Evolutionary conservation across 345 rosid species (phyloP).

Genomic region (Populus deltoides): DNA sequence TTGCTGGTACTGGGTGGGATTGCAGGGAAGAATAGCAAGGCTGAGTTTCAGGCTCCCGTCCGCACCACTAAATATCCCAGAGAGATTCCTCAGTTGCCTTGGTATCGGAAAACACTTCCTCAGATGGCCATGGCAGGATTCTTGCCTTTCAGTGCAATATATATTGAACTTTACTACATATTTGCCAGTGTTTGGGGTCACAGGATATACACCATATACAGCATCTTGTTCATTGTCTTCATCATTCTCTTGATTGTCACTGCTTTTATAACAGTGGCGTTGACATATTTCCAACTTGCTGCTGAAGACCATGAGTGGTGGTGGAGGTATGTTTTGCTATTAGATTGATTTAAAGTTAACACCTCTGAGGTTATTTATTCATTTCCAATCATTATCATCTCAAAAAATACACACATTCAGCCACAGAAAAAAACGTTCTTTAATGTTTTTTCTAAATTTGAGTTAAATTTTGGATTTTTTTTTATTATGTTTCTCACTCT

Average conservation of each 20-base stretch:
- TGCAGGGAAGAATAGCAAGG: constrained; percentile 30
- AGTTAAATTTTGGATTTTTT: neutral
- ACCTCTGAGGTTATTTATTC: neutral
- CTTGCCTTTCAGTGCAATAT: constrained; percentile 74
- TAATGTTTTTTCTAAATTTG: neutral
- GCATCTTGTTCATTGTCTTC: constrained; percentile 78
- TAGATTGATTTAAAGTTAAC: neutral
- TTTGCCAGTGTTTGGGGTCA: constrained; percentile 92
- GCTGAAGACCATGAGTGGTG: constrained; percentile 94
- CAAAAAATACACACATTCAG: neutral
- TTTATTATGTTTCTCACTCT: neutral
- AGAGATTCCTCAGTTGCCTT: constrained; percentile 32
- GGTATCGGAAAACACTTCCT: constrained; percentile 32
- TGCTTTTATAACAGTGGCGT: constrained; percentile 83
- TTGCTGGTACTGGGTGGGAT: constrained; percentile 33
- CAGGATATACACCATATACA: constrained; percentile 80
- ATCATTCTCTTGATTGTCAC: constrained; percentile 80
- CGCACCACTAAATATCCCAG: constrained; percentile 34
- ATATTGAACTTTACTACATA: constrained; percentile 84
- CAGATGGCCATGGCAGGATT: constrained; percentile 38
- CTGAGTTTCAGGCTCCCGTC: constrained; percentile 35
- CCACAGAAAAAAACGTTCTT: neutral
- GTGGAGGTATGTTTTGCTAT: constrained; percentile 58
- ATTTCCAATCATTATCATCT: neutral
- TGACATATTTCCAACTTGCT: constrained; percentile 92